A percentile compares a stretch with the other conserved stretches of the same genome.
These are phyloP conservation scores for Rostrohypoxylon terebratum DNA, from an alignment of 495 filamentous ascomycete species.

Conservation along the genomic window DNA sequence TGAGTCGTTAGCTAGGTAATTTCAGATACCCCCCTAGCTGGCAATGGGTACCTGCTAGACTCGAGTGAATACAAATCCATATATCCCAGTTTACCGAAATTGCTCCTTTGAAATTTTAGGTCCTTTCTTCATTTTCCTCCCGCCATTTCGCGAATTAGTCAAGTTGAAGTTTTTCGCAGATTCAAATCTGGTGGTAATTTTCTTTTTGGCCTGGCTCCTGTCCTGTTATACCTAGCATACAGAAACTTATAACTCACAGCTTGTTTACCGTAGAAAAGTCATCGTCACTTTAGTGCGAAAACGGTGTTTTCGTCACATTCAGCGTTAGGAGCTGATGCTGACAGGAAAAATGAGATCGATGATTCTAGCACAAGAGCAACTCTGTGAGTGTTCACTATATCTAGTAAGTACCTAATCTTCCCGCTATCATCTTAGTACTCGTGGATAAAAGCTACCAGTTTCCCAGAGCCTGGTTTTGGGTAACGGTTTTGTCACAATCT, in stretches of 20 bases:
- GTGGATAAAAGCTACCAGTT: neutral
- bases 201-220: neutral
- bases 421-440: neutral
- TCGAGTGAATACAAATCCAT: conserved; percentile 40
- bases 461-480: neutral
- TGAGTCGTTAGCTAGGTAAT: conserved; percentile 42
- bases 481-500: neutral
- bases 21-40: conserved; percentile 46
- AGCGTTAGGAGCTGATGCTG: neutral
- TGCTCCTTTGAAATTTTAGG: neutral
- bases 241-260: neutral
- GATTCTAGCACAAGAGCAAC: neutral
- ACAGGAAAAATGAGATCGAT: neutral
- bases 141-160: neutral
- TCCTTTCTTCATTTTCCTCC: neutral
- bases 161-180: neutral
- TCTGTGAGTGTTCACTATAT: neutral
- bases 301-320: neutral
- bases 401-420: neutral
- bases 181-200: neutral
- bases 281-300: neutral
- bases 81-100: conserved; percentile 25
- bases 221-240: too few species aligned
- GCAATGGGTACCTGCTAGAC: conserved; percentile 33
- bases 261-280: neutral